Evolutionary conservation across 306 rosid species (phyloP).

Genomic region (Canavalia ensiformis): DNA sequence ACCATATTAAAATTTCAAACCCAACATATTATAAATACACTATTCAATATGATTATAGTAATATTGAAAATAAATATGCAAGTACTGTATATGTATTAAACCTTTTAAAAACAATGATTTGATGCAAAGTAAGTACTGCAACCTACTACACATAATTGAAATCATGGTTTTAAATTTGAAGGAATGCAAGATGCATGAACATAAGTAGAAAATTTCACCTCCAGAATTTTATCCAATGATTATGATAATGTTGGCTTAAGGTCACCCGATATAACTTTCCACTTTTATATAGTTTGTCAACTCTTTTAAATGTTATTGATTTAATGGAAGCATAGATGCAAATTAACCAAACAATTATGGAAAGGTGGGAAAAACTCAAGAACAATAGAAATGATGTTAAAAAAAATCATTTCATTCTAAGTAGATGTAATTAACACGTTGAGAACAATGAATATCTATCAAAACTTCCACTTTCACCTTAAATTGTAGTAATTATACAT

Average conservation of each 20-base stretch:
- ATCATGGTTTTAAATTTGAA: background rate
- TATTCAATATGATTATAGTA: constrained; percentile 4
- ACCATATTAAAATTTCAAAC: background rate
- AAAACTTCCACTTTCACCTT: too few species aligned
- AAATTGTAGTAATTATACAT: too few species aligned
- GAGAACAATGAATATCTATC: too few species aligned
- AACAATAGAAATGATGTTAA: too few species aligned
- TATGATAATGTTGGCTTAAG: constrained; percentile 79
- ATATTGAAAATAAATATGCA: background rate
- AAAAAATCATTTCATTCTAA: too few species aligned
- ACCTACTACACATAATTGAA: background rate
- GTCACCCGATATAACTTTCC: constrained; percentile 77
- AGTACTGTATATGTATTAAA: constrained; percentile 8
- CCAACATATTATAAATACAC: background rate
- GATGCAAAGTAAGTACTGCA: constrained; percentile 3
- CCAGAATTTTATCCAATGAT: constrained; percentile 78
- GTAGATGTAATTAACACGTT: too few species aligned
- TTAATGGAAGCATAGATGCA: constrained; percentile 14
- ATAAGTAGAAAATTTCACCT: constrained; percentile 58
- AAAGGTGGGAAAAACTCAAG: too few species aligned
- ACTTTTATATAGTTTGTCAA: constrained; percentile 63
- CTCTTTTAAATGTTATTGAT: constrained; percentile 70
- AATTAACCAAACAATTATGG: constrained; percentile 17
- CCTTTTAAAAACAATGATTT: constrained; percentile 15
- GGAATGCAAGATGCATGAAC: constrained; percentile 22